A percentile compares a stretch with the other conserved stretches of the same genome.
Conservation (phyloP, 441 rosid genomes). For the Mallotus repandus region DNA sequence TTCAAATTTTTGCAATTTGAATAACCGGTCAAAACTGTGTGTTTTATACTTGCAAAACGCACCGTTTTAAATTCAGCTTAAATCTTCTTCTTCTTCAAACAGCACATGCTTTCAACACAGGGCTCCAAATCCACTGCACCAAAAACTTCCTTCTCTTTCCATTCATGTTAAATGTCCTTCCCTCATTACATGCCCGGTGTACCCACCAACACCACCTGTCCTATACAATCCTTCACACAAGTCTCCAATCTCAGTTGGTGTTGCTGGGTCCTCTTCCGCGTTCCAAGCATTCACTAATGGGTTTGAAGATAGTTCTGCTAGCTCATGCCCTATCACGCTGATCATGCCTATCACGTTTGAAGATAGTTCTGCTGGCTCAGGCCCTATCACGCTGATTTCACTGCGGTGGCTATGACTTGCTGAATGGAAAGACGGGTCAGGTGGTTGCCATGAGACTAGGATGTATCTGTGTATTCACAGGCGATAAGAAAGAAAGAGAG, state of each 20-base stretch:
- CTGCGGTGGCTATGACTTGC: constrained; percentile 65
- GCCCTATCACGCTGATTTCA: too few relatives aligned
- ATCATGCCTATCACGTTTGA: too few relatives aligned
- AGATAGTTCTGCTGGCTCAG: too few relatives aligned
- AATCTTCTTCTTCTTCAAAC: too few relatives aligned
- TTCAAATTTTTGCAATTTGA: too few relatives aligned
- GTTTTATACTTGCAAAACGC: too few relatives aligned
- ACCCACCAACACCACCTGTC: constrained; percentile 88
- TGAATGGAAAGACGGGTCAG: constrained; percentile 83
- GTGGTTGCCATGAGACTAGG: constrained; percentile 54
- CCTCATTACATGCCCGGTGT: constrained; percentile 79
- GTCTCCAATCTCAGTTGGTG: constrained; percentile 92
- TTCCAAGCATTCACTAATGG: constrained; percentile 93
- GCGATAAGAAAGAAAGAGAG: constrained; percentile 62
- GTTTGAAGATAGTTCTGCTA: constrained; percentile 79
- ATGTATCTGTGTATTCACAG: constrained; percentile 55
- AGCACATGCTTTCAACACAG: constrained; percentile 63
- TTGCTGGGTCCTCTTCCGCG: constrained; percentile 93
- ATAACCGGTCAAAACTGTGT: too few relatives aligned
- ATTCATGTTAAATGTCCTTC: constrained; percentile 64
- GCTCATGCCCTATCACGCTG: constrained; percentile 90
- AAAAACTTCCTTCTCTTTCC: constrained; percentile 67
- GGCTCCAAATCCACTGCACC: constrained; percentile 93
- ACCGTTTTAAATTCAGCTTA: too few relatives aligned
- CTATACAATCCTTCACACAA: constrained; percentile 90